Evolutionary conservation across 202 grass and related monocot genomes (phyloP).

Genomic region (Zoysia matrella): DNA sequence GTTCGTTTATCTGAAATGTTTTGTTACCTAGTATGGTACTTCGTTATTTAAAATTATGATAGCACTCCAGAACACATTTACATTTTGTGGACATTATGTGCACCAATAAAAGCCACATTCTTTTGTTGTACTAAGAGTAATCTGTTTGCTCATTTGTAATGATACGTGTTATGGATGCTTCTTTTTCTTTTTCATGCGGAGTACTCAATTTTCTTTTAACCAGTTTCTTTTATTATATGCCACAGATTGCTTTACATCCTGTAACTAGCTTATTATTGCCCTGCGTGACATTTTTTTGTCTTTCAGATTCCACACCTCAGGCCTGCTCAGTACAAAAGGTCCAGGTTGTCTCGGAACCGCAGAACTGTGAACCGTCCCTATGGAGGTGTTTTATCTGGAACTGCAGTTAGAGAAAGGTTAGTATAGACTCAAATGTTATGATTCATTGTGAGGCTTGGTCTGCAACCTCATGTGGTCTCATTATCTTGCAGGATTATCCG

Average conservation of each 20-base stretch:
- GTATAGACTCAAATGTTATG: not conserved
- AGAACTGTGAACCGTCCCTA: slow-evolving; percentile 86
- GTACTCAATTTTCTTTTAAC: not conserved
- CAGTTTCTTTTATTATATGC: not conserved
- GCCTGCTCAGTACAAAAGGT: slow-evolving; percentile 78
- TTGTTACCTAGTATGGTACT: not conserved
- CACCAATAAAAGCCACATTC: not conserved
- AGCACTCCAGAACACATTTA: not conserved
- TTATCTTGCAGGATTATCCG: slow-evolving; percentile 67
- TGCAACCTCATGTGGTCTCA: not conserved
- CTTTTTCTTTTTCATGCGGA: not conserved
- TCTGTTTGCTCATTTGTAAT: not conserved
- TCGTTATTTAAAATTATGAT: not conserved
- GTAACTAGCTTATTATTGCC: not conserved
- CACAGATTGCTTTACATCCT: not conserved
- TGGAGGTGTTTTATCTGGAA: slow-evolving; percentile 80
- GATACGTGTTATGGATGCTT: not conserved
- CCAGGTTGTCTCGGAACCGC: slow-evolving; percentile 80
- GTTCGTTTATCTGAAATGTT: not conserved
- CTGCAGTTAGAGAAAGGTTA: slow-evolving; percentile 83
- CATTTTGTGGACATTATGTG: not conserved
- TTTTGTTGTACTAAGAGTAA: not conserved
- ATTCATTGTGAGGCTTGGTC: not conserved
- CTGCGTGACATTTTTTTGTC: not conserved
- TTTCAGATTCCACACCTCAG: slow-evolving; percentile 80